Conservation (phyloP, 129 eudicot genomes). For the Arctium minus region DNA sequence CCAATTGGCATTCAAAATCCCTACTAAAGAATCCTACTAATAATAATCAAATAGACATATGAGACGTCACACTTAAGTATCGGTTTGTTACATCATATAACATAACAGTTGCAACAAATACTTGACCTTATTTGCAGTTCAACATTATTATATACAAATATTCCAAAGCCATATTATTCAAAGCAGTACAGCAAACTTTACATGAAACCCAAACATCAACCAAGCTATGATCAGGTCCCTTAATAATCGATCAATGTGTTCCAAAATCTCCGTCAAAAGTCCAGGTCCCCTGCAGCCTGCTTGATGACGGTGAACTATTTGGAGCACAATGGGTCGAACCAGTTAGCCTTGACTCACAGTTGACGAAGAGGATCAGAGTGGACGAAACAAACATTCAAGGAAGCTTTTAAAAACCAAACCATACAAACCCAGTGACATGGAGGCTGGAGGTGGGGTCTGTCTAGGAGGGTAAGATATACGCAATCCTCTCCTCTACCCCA, state of each 20-base stretch:
- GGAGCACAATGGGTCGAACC: conserved; percentile 12
- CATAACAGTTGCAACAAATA: background rate
- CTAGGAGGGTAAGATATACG: background rate
- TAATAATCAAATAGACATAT: too few species aligned
- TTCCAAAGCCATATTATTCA: background rate
- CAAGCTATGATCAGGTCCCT: background rate
- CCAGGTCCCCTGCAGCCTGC: conserved; percentile 17
- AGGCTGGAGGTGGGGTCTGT: background rate
- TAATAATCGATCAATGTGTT: conserved; percentile 3
- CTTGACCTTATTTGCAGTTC: background rate
- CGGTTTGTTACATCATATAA: background rate
- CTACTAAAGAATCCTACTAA: too few species aligned
- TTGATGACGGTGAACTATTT: background rate
- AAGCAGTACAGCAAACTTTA: background rate
- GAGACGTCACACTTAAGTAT: too few species aligned
- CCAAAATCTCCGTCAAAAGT: conserved; percentile 5
- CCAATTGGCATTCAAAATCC: too few species aligned
- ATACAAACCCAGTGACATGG: background rate
- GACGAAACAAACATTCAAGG: background rate
- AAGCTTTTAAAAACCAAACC: background rate
- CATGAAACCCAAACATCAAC: background rate
- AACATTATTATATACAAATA: background rate
- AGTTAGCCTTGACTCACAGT: background rate
- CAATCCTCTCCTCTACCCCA: background rate
- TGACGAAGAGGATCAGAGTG: background rate